Evolutionary conservation across 768 basidiomycete species (phyloP), one percentile per base, ranked within the genome.

Genomic region (Suillus discolor): DNA sequence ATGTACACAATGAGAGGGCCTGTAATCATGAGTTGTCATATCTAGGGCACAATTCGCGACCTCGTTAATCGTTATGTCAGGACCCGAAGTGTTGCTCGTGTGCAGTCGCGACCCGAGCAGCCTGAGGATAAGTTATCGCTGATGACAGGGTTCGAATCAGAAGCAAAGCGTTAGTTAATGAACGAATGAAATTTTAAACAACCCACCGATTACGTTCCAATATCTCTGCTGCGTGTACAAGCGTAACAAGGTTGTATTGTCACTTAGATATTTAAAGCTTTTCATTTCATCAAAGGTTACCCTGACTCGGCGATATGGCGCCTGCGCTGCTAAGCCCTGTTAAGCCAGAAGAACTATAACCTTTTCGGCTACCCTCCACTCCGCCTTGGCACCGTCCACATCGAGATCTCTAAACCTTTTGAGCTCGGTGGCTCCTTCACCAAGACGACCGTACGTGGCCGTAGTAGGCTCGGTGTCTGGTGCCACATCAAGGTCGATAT

Each of bases 351-450:
- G 70, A 6, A 86, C 73, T 61, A 93, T 72, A 54, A 77, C 66
- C 9, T 78, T 80, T 55, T 89, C 84, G 7, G 78, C 83, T 25
- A 91, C 81, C 41, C 79, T 81, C 91, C 92, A 93, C 73, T 91
- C 87, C 8, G 89, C 90, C 55, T 72, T 78, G 0, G 90, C 90
- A 2, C 70, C 73, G 28, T 91, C 89, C 0, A 91, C 85, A 64
- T 90, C 82, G 18, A 92, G 80, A 45, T 82, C 80, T 6, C 87
- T 79, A 70, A 84, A 81, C 51, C 85, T 82, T 70, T 90, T 90
- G 44, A 92, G 79, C 65, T 72, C 75, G 61, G 90, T 72, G 67
- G 81, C 69, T 65, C 75, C 68, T 63, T 72, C 59, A 41, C 69
- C 69, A 41, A 28, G 57, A 41, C 11, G 16, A 18, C 18, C 41